Conservation (phyloP, 2,329 filamentous ascomycete genomes). For the Penicillium aurantiogriseum region DNA sequence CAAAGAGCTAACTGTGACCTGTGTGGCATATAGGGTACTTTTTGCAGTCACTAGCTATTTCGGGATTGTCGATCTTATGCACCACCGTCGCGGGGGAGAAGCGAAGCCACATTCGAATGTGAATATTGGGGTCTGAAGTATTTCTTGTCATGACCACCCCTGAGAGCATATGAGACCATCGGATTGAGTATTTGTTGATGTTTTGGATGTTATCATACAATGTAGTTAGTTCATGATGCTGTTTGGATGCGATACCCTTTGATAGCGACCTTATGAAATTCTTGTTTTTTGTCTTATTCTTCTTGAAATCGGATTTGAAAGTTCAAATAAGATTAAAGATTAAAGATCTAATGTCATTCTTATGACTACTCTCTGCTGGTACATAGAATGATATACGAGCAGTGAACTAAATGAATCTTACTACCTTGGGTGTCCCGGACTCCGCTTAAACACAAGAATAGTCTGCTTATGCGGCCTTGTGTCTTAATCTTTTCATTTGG, state of each 20-base stretch:
- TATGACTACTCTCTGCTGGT: neutral
- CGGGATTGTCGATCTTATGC: conserved; percentile 48
- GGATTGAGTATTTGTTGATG: neutral
- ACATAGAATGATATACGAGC: no score
- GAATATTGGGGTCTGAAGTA: conserved; percentile 19
- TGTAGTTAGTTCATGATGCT: neutral
- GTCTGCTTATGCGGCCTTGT: no score
- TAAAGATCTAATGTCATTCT: neutral
- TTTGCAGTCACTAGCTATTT: conserved; percentile 53
- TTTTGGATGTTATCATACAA: neutral
- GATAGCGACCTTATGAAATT: neutral
- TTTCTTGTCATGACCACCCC: neutral
- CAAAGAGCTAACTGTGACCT: neutral
- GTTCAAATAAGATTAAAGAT: neutral
- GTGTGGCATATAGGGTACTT: conserved; percentile 26
- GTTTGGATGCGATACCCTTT: conserved; percentile 3
- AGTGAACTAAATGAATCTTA: no score
- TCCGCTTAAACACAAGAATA: no score
- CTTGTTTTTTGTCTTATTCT: neutral
- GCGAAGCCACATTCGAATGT: conserved; percentile 26
- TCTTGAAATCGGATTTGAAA: neutral
- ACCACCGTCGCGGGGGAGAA: conserved; percentile 34
- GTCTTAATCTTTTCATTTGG: no score
- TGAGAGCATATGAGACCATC: neutral
- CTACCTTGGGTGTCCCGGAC: no score